A percentile compares a stretch with the other conserved stretches of the same genome.
Evolutionary conservation across 345 rosid genomes (phyloP).

Genomic region (Salix exigua): DNA sequence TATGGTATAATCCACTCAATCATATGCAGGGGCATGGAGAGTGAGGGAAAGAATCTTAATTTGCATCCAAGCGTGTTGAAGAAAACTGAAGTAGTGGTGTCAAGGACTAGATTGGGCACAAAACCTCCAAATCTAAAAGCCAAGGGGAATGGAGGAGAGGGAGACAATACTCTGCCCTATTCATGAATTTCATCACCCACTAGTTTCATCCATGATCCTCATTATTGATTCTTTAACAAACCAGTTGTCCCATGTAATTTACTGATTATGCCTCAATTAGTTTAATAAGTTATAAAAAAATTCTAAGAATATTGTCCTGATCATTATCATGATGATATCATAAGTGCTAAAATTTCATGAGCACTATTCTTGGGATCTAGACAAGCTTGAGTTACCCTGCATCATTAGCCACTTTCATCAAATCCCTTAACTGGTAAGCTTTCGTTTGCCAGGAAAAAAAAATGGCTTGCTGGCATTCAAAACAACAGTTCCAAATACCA

Average conservation of each 20-base stretch:
- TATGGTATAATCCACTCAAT: background rate
- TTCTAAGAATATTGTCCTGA: conserved; percentile 14
- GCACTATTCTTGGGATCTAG: background rate
- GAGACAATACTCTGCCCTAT: background rate
- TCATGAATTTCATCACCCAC: background rate
- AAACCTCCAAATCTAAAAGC: conserved; percentile 15
- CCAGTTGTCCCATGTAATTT: background rate
- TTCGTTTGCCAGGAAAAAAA: background rate
- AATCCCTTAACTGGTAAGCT: background rate
- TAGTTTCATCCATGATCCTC: background rate
- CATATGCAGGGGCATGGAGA: background rate
- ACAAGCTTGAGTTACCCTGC: conserved; percentile 3
- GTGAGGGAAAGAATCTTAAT: background rate
- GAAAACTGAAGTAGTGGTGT: conserved; percentile 18
- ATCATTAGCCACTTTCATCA: background rate
- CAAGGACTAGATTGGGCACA: conserved; percentile 10
- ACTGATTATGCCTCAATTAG: background rate
- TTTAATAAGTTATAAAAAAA: background rate
- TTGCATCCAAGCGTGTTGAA: background rate
- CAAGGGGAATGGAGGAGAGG: conserved; percentile 39
- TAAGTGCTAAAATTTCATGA: background rate
- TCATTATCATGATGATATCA: conserved; percentile 3
- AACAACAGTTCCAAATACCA: too few relatives aligned
- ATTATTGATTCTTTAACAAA: conserved; percentile 5
- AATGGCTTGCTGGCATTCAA: too few relatives aligned